A percentile compares a stretch with the other conserved stretches of the same genome.
Conservation (phyloP, 1,139 yeast genomes). For the Ashbya aceris region DNA sequence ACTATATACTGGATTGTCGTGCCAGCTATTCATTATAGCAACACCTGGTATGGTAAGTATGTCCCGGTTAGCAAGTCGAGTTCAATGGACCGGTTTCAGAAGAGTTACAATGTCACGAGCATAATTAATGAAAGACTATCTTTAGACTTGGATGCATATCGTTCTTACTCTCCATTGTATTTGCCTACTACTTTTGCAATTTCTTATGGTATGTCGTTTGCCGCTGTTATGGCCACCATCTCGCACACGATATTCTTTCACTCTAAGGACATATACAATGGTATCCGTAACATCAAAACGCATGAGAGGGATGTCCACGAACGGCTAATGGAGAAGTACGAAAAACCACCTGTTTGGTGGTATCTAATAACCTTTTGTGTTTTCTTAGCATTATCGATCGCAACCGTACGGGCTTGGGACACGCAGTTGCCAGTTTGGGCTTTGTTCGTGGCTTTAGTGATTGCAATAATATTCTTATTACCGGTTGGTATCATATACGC, state of each 20-base stretch:
- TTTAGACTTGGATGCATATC: slow-evolving; percentile 42
- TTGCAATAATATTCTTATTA: slow-evolving; percentile 44
- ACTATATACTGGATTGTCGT: slow-evolving; percentile 37
- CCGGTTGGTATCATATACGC: slow-evolving; percentile 50
- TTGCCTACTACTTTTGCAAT: slow-evolving; percentile 56
- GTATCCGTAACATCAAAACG: slow-evolving; percentile 37
- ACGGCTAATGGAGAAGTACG: slow-evolving; percentile 49
- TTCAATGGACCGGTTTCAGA: slow-evolving; percentile 39
- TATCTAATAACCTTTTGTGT: slow-evolving; percentile 38
- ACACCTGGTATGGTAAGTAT: slow-evolving; percentile 43
- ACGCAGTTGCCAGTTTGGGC: slow-evolving; percentile 50
- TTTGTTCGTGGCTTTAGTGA: slow-evolving; percentile 42
- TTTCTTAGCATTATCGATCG: slow-evolving; percentile 42
- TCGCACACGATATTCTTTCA: slow-evolving; percentile 48
- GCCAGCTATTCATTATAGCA: slow-evolving; percentile 43
- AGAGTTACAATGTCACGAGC: slow-evolving; percentile 35
- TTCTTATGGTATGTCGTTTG: slow-evolving; percentile 55
- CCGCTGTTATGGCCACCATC: slow-evolving; percentile 50
- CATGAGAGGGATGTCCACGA: slow-evolving; percentile 51
- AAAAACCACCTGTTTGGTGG: slow-evolving; percentile 64
- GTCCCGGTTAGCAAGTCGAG: slow-evolving; percentile 40
- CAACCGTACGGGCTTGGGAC: slow-evolving; percentile 34
- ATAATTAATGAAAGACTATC: slow-evolving; percentile 38
- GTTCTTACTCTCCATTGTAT: slow-evolving; percentile 49
- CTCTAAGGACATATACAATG: slow-evolving; percentile 42